Base-by-base conservation (phyloP, 2,329 filamentous ascomycete species). In the Diatrype stigma region DNA sequence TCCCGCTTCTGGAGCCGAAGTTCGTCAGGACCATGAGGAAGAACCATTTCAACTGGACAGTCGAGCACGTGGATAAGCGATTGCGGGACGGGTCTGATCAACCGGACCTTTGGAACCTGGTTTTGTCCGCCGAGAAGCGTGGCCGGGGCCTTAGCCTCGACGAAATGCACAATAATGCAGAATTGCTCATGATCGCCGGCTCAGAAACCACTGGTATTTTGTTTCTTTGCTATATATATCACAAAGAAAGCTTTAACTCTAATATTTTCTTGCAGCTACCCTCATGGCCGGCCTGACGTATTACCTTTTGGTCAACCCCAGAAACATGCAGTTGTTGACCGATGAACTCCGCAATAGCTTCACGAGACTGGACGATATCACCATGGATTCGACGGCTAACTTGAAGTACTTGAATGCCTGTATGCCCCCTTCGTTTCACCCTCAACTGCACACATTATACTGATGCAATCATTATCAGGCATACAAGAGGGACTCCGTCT, bases 291-390 rank as follows among this genome's bases (percentile, higher is more conserved):
- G 52, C 3, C 53, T 58, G 5, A 49, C 64, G 30, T 67, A 60
- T 45, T 60, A 64, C 35, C 59, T 67, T 11, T 35, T 54, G 23
- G 52, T 49, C 8, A 61, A 67, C 49, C 63, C 61, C 0, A 35
- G 54, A 3, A 61, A 54, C 11, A 53, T 65, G n/a, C 42, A 56
- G 1, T 56, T 48, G 10, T 51, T 70, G 6, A 56, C 54, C 7
- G 30, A 58, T 6, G 67, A 70, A 51, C 54, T 70, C 19, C 61
- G 65, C 2, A 34, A 30, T 4, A 53, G 42, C 3, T 70, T 69
- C 35, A 42, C 28, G 6, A 49, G 40, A 6, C 48, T 46, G 11
- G 52, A 56, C 3, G 61, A 70, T 11, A 69, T 70, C 8, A 55
- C 23, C 12, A 49, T 63, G 10, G 59, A 55, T 2, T 40, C 23